These are phyloP conservation scores for Knufia petricola DNA, from an alignment of 2,329 filamentous ascomycete genomes.

Conservation along the genomic window DNA sequence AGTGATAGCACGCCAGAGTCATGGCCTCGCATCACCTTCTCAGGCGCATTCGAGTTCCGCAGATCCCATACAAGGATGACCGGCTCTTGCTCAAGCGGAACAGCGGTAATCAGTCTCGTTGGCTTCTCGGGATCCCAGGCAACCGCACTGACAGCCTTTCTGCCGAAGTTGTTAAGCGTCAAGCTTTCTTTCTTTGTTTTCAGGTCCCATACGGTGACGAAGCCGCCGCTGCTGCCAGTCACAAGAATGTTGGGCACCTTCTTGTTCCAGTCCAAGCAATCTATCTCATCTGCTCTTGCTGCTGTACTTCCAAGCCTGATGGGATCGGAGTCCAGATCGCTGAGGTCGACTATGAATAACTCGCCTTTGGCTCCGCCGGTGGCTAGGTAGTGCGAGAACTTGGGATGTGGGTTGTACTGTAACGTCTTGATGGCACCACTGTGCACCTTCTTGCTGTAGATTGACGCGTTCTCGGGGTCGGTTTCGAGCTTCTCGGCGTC, in stretches of 20 bases:
- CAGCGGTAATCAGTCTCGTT: constrained; percentile 87
- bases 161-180: constrained; percentile 78
- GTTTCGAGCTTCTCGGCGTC: constrained; percentile 63
- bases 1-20: constrained; percentile 87
- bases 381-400: constrained; percentile 80
- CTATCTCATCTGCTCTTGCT: constrained; percentile 86
- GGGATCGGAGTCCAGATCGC: constrained; percentile 68
- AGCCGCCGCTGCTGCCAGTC: constrained; percentile 83
- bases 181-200: constrained; percentile 96
- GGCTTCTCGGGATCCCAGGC: constrained; percentile 89
- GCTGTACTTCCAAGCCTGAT: constrained; percentile 82
- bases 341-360: constrained; percentile 89
- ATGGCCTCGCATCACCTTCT: constrained; percentile 76
- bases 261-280: constrained; percentile 96
- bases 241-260: constrained; percentile 95
- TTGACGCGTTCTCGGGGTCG: constrained; percentile 59
- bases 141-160: constrained; percentile 89
- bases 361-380: constrained; percentile 92
- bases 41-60: constrained; percentile 89
- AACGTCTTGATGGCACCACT: constrained; percentile 85
- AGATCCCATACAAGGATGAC: constrained; percentile 90
- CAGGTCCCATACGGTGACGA: constrained; percentile 96
- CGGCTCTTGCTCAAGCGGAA: constrained; percentile 77
- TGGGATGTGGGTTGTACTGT: constrained; percentile 73
- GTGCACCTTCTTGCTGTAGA: constrained; percentile 82